Conservation (phyloP, 2,329 filamentous ascomycete genomes). For the Colletotrichum neosansevieriae region DNA sequence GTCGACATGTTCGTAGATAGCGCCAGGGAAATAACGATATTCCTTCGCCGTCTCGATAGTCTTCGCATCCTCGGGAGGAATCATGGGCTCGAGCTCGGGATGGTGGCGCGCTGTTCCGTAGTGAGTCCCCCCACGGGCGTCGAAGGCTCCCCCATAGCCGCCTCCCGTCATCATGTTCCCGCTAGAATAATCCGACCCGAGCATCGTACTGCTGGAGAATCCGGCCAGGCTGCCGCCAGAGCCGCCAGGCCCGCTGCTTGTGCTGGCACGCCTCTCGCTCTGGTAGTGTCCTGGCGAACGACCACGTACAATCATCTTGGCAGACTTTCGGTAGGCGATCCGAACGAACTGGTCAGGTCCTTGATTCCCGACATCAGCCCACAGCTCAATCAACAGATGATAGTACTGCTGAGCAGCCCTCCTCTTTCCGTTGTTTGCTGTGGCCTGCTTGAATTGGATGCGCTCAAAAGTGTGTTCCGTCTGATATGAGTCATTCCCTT, state of each 20-base stretch:
- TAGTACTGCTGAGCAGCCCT: conserved; percentile 93
- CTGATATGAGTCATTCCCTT: conserved; percentile 53
- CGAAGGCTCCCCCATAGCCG: conserved; percentile 54
- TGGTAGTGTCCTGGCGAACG: conserved; percentile 86
- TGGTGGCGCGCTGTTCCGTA: conserved; percentile 59
- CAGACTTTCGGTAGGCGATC: conserved; percentile 78
- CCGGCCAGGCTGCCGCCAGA: conserved; percentile 71
- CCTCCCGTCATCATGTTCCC: conserved; percentile 55
- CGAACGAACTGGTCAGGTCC: conserved; percentile 71
- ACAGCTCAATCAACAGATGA: conserved; percentile 88
- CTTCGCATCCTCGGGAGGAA: conserved; percentile 65
- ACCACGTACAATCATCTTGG: conserved; percentile 88
- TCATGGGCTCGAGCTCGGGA: conserved; percentile 65
- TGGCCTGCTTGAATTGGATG: conserved; percentile 94
- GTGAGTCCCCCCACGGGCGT: conserved; percentile 53
- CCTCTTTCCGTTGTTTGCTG: conserved; percentile 92
- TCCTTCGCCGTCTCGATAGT: conserved; percentile 61
- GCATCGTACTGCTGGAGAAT: conserved; percentile 54
- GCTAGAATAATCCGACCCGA: conserved; percentile 54
- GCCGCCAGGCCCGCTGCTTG: conserved; percentile 75
- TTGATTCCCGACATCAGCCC: conserved; percentile 71
- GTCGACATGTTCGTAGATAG: conserved; percentile 61
- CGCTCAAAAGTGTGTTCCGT: conserved; percentile 81
- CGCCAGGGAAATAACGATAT: conserved; percentile 66
- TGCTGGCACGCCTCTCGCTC: conserved; percentile 75